Percentiles rank a stretch among this genome's conserved stretches.
Evolutionary conservation across 148 eudicot species (phyloP).

Genomic region (Rhododendron molle): DNA sequence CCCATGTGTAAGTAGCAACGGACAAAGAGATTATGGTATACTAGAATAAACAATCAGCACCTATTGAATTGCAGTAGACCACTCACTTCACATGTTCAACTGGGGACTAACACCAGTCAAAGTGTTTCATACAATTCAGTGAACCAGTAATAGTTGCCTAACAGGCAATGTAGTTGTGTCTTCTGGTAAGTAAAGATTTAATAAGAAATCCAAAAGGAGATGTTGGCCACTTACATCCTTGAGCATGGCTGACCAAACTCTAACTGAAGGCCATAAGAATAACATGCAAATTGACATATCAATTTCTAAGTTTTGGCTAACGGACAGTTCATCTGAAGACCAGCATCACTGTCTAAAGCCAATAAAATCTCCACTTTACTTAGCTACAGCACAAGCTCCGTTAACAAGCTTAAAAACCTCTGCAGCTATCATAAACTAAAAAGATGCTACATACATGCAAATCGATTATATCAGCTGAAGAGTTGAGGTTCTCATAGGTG

Average conservation of each 20-base stretch:
- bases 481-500: constrained; percentile 28
- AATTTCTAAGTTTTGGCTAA: background rate
- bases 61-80: background rate
- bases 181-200: background rate
- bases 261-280: background rate
- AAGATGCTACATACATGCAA: constrained; percentile 15
- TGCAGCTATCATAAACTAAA: background rate
- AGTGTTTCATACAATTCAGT: background rate
- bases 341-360: background rate
- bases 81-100: background rate
- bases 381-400: background rate
- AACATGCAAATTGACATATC: background rate
- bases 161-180: background rate
- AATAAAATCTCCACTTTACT: background rate
- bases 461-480: constrained; percentile 30
- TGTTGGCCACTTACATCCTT: background rate
- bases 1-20: background rate
- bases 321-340: background rate
- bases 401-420: background rate
- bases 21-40: background rate
- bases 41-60: background rate
- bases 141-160: background rate
- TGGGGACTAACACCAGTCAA: background rate
- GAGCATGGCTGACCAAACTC: background rate
- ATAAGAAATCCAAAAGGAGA: background rate